A percentile compares a stretch with the other conserved stretches of the same genome.
Conservation (phyloP, 2,329 filamentous ascomycete genomes). For the Neopestalotiopsis sp. region DNA sequence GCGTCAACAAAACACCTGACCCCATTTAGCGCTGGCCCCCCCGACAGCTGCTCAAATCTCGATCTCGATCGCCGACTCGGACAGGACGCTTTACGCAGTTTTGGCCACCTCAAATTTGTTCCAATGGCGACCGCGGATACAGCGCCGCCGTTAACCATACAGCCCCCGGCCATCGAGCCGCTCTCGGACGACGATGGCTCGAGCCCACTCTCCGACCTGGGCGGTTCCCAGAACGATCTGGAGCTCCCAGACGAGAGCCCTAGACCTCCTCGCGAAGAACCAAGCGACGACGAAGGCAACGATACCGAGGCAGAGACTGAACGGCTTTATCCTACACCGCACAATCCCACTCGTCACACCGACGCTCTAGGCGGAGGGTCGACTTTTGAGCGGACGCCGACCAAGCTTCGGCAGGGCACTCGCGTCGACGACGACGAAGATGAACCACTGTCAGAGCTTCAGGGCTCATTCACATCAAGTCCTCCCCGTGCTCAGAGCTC, state of each 20-base stretch:
- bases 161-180: constrained; percentile 51
- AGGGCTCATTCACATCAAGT: constrained; percentile 39
- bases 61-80: constrained; percentile 5
- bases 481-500: constrained; percentile 28
- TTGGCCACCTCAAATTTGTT: background rate
- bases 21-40: constrained; percentile 8
- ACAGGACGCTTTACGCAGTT: background rate
- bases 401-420: constrained; percentile 67
- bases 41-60: background rate
- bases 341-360: constrained; percentile 62
- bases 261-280: constrained; percentile 28
- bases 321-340: constrained; percentile 87
- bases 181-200: constrained; percentile 72
- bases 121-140: constrained; percentile 58
- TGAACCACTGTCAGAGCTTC: constrained; percentile 39
- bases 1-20: constrained; percentile 15
- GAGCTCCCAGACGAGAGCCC: constrained; percentile 54
- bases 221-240: constrained; percentile 76
- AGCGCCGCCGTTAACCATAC: constrained; percentile 55
- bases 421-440: constrained; percentile 45
- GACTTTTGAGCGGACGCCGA: constrained; percentile 71
- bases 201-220: constrained; percentile 92
- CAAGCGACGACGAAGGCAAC: constrained; percentile 54
- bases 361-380: constrained; percentile 65
- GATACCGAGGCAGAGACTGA: constrained; percentile 93